A percentile compares a stretch with the other conserved stretches of the same genome.
Conservation (phyloP, 148 eudicot genomes). For the Cornus kousa region DNA sequence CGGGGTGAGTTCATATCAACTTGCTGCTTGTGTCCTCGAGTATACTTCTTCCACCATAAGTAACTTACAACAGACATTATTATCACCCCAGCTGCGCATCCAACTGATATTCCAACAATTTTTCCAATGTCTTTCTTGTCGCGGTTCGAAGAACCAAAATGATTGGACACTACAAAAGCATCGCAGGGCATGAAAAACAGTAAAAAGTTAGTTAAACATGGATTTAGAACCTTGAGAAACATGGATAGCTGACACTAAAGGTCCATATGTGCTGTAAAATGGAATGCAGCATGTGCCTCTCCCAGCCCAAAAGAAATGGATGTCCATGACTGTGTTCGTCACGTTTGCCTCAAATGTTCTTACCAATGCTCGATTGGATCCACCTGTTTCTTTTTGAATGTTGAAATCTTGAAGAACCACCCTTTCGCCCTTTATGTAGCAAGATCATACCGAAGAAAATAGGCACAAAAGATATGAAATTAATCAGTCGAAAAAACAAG, state of each 20-base stretch:
- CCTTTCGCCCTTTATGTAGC: conserved; percentile 27
- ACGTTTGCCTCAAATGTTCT: conserved; percentile 30
- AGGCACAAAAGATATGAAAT: neutral
- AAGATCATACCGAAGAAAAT: neutral
- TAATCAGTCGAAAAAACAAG: neutral
- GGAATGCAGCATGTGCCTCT: conserved; percentile 52
- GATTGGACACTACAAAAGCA: conserved; percentile 16
- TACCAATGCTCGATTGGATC: conserved; percentile 27
- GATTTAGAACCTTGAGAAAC: conserved; percentile 32
- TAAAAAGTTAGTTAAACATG: neutral
- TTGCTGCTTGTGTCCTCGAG: conserved; percentile 10
- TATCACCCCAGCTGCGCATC: conserved; percentile 25
- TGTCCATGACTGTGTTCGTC: conserved; percentile 32
- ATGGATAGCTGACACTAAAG: conserved; percentile 37
- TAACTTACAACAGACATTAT: conserved; percentile 17
- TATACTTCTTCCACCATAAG: conserved; percentile 29
- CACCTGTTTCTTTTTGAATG: conserved; percentile 26
- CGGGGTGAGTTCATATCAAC: conserved; percentile 24
- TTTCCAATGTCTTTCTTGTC: conserved; percentile 24
- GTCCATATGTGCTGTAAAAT: conserved; percentile 40
- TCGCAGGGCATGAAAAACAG: neutral
- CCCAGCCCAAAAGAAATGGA: conserved; percentile 46
- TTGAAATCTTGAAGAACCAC: conserved; percentile 41
- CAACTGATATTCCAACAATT: conserved; percentile 26
- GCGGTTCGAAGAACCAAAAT: conserved; percentile 7